phyloP scores from a whole-genome alignment of 2,329 filamentous ascomycete species.

The Cordyceps cateniannulata region DNA sequence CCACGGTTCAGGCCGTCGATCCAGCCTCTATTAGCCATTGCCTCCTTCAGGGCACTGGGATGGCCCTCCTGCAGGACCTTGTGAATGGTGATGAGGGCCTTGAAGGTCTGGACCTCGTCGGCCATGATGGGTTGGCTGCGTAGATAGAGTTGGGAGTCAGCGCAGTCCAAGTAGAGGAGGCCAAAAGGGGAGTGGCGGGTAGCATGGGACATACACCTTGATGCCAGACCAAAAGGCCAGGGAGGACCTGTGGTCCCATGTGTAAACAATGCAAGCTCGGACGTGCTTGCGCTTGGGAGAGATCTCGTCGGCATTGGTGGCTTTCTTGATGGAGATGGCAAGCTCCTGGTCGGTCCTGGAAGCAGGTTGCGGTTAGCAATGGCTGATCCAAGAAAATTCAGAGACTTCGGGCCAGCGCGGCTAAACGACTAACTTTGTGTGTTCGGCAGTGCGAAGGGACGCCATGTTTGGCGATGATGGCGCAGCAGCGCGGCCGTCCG shows the following conservation, averaged over 20 bases:
- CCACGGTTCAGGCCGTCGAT: conserved; percentile 87
- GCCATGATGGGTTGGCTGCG: conserved; percentile 89
- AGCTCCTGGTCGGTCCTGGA: conserved; percentile 62
- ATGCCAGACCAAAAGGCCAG: conserved; percentile 95
- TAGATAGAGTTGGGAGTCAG: neutral
- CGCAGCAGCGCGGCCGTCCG: conserved; percentile 7
- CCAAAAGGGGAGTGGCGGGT: neutral
- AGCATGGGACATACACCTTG: conserved; percentile 70
- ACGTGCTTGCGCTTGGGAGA: conserved; percentile 85
- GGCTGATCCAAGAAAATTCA: too few species aligned
- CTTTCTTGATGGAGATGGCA: conserved; percentile 64
- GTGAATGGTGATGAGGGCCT: conserved; percentile 93
- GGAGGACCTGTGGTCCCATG: conserved; percentile 97
- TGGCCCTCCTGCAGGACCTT: conserved; percentile 97
- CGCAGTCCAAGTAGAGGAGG: neutral
- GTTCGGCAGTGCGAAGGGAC: conserved; percentile 12
- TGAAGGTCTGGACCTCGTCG: conserved; percentile 98
- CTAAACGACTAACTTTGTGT: conserved; percentile 9
- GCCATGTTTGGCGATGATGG: conserved; percentile 10
- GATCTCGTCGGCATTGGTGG: conserved; percentile 61
- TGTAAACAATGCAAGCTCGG: conserved; percentile 94
- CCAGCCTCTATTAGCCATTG: conserved; percentile 82
- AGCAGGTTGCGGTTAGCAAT: neutral
- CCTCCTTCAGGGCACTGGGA: conserved; percentile 78
- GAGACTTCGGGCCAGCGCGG: neutral